Conservation (phyloP, 495 filamentous ascomycete genomes). For the Barbatosphaeria neglecta region DNA sequence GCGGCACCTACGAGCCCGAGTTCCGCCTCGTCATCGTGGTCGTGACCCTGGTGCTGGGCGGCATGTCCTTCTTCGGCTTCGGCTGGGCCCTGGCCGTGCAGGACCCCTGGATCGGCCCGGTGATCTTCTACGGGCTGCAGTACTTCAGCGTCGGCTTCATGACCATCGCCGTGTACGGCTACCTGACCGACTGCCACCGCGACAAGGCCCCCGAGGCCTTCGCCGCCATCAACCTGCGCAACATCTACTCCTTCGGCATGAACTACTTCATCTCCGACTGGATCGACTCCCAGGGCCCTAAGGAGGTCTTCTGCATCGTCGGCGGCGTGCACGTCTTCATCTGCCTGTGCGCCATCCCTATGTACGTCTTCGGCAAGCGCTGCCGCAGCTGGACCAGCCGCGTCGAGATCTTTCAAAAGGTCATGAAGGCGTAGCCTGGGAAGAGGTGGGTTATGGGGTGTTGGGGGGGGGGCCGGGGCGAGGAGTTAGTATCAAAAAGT, state of each 20-base stretch:
- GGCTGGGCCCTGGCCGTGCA: slow-evolving; percentile 23
- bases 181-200: slow-evolving; percentile 32
- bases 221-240: slow-evolving; percentile 30
- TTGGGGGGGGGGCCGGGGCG: too few relatives aligned
- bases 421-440: slow-evolving; percentile 8
- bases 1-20: slow-evolving; percentile 34
- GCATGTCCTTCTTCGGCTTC: slow-evolving; percentile 31
- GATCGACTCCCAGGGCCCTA: slow-evolving; percentile 21
- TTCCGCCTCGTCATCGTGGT: slow-evolving; percentile 30
- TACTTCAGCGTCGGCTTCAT: slow-evolving; percentile 33
- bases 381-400: slow-evolving; percentile 17
- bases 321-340: slow-evolving; percentile 28
- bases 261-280: slow-evolving; percentile 34
- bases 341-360: slow-evolving; percentile 22
- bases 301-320: slow-evolving; percentile 28
- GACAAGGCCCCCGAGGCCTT: slow-evolving; percentile 32
- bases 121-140: slow-evolving; percentile 28
- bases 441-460: too few relatives aligned
- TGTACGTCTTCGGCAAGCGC: slow-evolving; percentile 33
- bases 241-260: slow-evolving; percentile 33
- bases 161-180: slow-evolving; percentile 26
- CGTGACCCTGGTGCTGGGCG: slow-evolving; percentile 21
- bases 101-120: slow-evolving; percentile 26
- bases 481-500: neutral
- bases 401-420: slow-evolving; percentile 14